These are phyloP conservation scores for Pestalotiopsis sp. DNA, from an alignment of 2,329 filamentous ascomycete species.

Conservation along the genomic window DNA sequence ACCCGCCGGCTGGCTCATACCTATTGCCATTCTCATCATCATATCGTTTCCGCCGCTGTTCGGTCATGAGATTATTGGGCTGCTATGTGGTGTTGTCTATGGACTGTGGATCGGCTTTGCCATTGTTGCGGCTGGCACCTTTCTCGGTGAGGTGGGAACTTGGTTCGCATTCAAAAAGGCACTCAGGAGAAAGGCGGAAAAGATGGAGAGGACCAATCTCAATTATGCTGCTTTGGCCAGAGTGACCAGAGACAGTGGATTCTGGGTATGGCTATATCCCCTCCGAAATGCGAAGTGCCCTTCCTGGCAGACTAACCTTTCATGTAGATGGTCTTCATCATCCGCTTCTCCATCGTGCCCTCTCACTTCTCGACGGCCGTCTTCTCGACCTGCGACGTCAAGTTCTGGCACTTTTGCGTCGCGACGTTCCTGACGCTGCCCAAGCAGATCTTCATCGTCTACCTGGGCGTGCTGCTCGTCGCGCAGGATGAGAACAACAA, in stretches of 20 bases:
- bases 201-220: conserved; percentile 40
- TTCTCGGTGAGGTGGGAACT: conserved; percentile 41
- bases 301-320: conserved; percentile 4
- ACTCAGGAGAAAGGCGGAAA: conserved; percentile 35
- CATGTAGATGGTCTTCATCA: conserved; percentile 37
- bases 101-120: conserved; percentile 42
- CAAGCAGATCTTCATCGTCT: conserved; percentile 43
- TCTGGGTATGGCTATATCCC: conserved; percentile 31
- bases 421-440: conserved; percentile 42
- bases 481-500: conserved; percentile 26
- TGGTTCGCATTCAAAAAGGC: conserved; percentile 43
- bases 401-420: conserved; percentile 41
- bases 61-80: conserved; percentile 42
- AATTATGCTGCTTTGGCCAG: conserved; percentile 41
- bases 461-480: conserved; percentile 38
- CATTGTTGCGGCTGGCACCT: conserved; percentile 41
- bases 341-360: conserved; percentile 41
- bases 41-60: conserved; percentile 44
- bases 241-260: conserved; percentile 41
- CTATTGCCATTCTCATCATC: conserved; percentile 37
- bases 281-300: neutral
- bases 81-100: conserved; percentile 42
- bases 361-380: conserved; percentile 45
- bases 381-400: conserved; percentile 42
- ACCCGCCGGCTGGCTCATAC: conserved; percentile 41